A percentile compares a stretch with the other conserved stretches of the same genome.
phyloP scores from a whole-genome alignment of 1,284 basidiomycete species.

The Microbotryum intermedium region DNA sequence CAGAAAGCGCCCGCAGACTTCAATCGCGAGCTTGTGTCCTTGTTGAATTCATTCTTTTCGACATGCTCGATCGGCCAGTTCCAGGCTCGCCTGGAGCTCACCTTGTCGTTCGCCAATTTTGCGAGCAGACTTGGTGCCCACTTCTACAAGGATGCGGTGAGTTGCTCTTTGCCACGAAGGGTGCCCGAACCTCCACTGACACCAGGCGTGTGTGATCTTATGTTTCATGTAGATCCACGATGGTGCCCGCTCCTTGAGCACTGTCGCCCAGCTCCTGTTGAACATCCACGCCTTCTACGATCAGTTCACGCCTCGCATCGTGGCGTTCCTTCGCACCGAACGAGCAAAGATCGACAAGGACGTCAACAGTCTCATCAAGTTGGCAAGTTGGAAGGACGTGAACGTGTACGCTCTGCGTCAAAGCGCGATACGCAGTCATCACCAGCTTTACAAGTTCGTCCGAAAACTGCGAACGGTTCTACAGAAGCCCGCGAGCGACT shows the following conservation, averaged over 20 bases:
- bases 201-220: slow-evolving; percentile 27
- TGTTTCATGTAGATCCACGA: slow-evolving; percentile 28
- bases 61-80: slow-evolving; percentile 80
- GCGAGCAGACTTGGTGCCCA: slow-evolving; percentile 5
- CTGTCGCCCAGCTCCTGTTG: slow-evolving; percentile 55
- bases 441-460: slow-evolving; percentile 81
- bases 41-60: slow-evolving; percentile 73
- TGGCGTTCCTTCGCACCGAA: slow-evolving; percentile 51
- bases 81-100: slow-evolving; percentile 56
- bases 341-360: slow-evolving; percentile 66
- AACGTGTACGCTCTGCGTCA: slow-evolving; percentile 90
- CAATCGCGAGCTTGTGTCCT: slow-evolving; percentile 59
- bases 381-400: slow-evolving; percentile 97
- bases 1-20: slow-evolving; percentile 47
- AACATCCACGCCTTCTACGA: slow-evolving; percentile 60
- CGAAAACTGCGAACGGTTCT: slow-evolving; percentile 87
- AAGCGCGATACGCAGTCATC: slow-evolving; percentile 84
- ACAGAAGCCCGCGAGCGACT: slow-evolving; percentile 54
- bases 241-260: slow-evolving; percentile 36
- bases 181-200: not conserved
- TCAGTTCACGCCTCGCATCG: slow-evolving; percentile 53
- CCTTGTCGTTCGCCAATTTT: slow-evolving; percentile 55
- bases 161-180: not conserved
- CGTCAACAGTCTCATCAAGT: slow-evolving; percentile 74
- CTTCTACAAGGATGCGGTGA: not conserved